Evolutionary conservation across 1,284 basidiomycete species (phyloP), one percentile per base, ranked within the genome.

Genomic region (Naganishia sp.): DNA sequence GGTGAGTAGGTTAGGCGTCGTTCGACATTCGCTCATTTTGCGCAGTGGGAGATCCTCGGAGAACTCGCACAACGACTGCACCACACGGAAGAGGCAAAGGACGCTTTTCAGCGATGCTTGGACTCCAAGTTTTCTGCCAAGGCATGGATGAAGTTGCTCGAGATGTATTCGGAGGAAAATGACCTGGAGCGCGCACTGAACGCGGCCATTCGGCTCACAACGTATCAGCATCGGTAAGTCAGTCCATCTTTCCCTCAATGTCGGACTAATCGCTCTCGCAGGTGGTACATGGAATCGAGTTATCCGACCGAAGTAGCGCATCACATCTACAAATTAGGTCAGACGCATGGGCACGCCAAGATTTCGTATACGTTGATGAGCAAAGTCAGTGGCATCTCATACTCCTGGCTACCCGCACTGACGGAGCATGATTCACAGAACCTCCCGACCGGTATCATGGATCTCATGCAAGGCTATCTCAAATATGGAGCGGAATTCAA

Each of bases 21-120:
- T 13, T 32, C 9, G 21, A 45, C 9, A 45, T 53, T 65, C 15
- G 46, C 13, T 50, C 18, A n/a, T 23, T 7, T 6, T 41, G 39
- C 28, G 7, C 62, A 74, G 80, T 99, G 96, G 95, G 95, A 99
- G 81, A 97, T 99, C 56, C 83, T 99, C 2, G 96, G 95, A 39
- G 96, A 99, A 75, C 83, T 99, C 9, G 95, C 94, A 0, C 76
- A 90, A 43, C 87, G 95, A 11, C 78, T 99, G 68, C 90, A 97
- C 74, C 96, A 98, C 82, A 94, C 92, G 77, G 95, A 98, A 74
- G 96, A 99, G 75, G 92, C 93, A 41, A 95, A 96, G 78, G 95
- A 99, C 74, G 94, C 94, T 2, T 99, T 90, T 79, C 92, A 96
- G 76, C 87, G 93, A 18, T 95, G 94, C 76, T 85, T 99, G 41